Conservation (phyloP, 2,329 filamentous ascomycete genomes). For the Chrysoporthe puriensis region DNA sequence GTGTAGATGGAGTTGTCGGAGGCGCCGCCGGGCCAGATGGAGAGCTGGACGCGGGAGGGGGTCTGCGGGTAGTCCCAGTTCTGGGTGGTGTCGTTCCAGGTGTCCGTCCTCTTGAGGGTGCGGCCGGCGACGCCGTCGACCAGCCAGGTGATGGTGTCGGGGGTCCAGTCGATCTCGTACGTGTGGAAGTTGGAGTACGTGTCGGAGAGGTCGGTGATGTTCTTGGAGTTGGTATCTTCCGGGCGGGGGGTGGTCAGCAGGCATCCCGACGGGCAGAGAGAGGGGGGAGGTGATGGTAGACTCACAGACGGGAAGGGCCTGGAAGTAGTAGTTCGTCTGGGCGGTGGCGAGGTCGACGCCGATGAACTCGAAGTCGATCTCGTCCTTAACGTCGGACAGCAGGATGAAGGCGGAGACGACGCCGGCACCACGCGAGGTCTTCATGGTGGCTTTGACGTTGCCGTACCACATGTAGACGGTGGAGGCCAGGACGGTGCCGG, state of each 20-base stretch:
- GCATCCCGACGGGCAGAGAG: not conserved
- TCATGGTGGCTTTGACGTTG: conserved; percentile 82
- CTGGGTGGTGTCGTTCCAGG: conserved; percentile 83
- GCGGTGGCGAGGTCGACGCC: conserved; percentile 76
- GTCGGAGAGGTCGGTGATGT: conserved; percentile 66
- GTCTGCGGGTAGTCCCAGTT: conserved; percentile 90
- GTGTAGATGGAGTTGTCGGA: conserved; percentile 80
- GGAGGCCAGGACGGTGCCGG: conserved; percentile 82
- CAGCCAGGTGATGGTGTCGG: conserved; percentile 83
- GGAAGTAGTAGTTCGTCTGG: conserved; percentile 97
- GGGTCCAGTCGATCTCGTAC: conserved; percentile 92
- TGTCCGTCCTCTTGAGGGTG: conserved; percentile 73
- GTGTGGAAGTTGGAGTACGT: conserved; percentile 81
- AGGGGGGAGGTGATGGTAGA: conserved; percentile 13
- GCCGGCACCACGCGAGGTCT: conserved; percentile 81
- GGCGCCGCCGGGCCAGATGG: conserved; percentile 92
- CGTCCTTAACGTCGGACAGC: conserved; percentile 93
- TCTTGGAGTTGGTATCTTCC: conserved; percentile 73
- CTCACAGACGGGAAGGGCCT: conserved; percentile 90
- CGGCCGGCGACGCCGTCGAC: conserved; percentile 81
- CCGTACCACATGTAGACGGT: conserved; percentile 97
- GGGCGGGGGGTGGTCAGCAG: conserved; percentile 10
- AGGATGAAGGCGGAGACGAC: conserved; percentile 98
- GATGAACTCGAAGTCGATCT: conserved; percentile 97
- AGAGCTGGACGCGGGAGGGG: conserved; percentile 86